Base-by-base conservation (phyloP, 1,284 basidiomycete genomes). In the Trametes hirsuta region DNA sequence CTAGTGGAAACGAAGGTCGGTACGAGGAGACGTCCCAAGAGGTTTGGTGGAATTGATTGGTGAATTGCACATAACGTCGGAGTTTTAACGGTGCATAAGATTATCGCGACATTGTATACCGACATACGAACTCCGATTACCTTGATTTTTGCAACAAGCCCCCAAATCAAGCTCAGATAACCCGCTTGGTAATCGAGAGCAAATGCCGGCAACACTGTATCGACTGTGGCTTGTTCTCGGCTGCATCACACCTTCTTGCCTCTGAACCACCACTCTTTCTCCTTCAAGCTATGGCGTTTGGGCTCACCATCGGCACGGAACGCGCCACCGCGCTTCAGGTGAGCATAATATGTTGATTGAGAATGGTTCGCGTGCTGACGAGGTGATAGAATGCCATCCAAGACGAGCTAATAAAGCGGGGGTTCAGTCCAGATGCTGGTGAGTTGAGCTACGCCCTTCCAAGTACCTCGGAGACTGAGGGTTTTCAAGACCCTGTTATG, bases 391-490 rank as follows among this genome's bases (percentile, higher is more conserved):
- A 84, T 79, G 81, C 90, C 46, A 93, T 94, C 66, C 88, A 93
- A 74, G 84, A 88, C 80, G 90, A 94, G 75, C 87, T 95, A 68
- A 87, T 82, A 62, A 84, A 78, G 73, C 82, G 88, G 69, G 88
- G 88, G 12, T 94, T 87, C 73, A 91, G 86, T 69, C 79, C 82
- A 36, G 92, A 94, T 66, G 84, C 87, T 75, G 91, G 91, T 91
- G 64, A 60, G 45, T 52, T 30, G 39, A 14, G 4, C 14, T 12
- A 6, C 21, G 8, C 2, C 18, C 37, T 18, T 30, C 22, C 14
- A 3, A 25, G 10, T 24, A 0, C 40, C 3, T 42, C 24, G 49
- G 21, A 56, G 47, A 40, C 48, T 58, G 58, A 22, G 8, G 0
- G 25, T 8, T 2, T 50, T 59, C 48, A 61, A 90, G 92, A 94